Evolutionary conservation across 225 moss, liverwort and hornwort species (phyloP).

Genomic region (Antitrichia curtipendula): DNA sequence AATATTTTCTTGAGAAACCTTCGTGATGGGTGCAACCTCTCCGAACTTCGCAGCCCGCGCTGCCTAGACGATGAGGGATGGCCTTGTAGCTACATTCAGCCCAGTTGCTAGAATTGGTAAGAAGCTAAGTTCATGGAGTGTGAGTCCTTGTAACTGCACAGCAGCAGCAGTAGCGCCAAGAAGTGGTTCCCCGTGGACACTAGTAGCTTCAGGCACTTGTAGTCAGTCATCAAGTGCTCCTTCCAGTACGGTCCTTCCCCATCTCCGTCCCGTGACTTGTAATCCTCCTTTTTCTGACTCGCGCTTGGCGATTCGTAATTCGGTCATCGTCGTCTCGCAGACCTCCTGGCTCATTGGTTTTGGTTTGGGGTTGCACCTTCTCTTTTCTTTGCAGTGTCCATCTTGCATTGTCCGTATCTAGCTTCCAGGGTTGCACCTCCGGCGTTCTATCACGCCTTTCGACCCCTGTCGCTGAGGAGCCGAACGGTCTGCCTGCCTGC

Average conservation of each 20-base stretch:
- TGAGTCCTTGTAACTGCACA: slow-evolving; percentile 2
- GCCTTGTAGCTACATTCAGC: neutral
- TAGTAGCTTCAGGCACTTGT: neutral
- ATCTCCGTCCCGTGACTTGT: neutral
- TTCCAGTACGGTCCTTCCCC: slow-evolving; percentile 3
- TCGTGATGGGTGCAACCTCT: neutral
- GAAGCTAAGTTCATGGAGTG: neutral
- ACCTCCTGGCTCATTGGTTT: neutral
- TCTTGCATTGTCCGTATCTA: neutral
- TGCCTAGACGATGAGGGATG: neutral
- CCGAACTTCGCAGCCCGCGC: neutral
- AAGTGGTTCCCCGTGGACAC: neutral
- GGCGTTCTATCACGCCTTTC: neutral
- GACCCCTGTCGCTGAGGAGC: neutral
- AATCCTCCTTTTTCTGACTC: neutral
- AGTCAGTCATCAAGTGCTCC: slow-evolving; percentile 5
- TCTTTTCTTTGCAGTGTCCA: neutral
- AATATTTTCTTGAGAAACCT: neutral
- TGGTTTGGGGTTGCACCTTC: neutral
- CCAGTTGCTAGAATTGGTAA: neutral
- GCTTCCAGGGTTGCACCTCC: neutral
- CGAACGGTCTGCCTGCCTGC: neutral
- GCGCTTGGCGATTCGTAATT: neutral
- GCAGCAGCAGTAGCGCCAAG: neutral
- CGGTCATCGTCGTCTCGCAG: neutral